Base-by-base conservation (phyloP, 371 early-diverging fungal species). In the Syncephalastrum racemosum region DNA sequence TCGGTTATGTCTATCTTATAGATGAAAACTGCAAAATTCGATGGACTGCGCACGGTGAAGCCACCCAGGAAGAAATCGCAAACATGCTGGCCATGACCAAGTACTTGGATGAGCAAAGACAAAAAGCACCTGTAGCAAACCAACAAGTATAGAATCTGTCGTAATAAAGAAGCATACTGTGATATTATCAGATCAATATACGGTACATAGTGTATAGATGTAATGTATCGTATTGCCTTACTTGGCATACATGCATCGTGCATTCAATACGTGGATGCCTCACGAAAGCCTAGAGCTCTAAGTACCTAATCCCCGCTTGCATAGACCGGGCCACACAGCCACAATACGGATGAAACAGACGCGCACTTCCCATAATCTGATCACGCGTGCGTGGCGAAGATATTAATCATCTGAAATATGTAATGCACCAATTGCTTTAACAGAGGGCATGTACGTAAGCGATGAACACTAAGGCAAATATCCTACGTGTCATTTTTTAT, bases 31-130 rank as follows among this genome's bases (percentile, higher is more conserved):
- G 92, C 59, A 72, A 77, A 47, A 80, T 94, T n/a, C 71, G 93
- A 47, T 94, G 94, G 94, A 80, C 83, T n/a, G 92, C 94, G 1
- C 90, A 94, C 63, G 94, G 93, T 13, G 61, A 75, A 12, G 91
- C 90, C 2, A 85, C 86, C 4, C 62, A 66, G 8, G 68, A 78
- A 25, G 94, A 94, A 70, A 46, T 89, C 20, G 76, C 74, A 27
- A 77, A 83, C 25, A 68, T 87, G 76, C 50, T 78, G 36, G 78
- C 64, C 18, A 71, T 82, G 69, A 73, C 81, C 10, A 67, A 73
- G n/a, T 64, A 70, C 46, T 55, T 84, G 50, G 50, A 64, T 10
- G 58, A 73, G 48, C 66, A 77, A 40, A 36, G 57, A 27, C 19
- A 31, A 44, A 49, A 59, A 36, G 10, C 6, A 12, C 36, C 36